phyloP scores from a whole-genome alignment of 768 basidiomycete genomes.

The Lentinula guzmanii region DNA sequence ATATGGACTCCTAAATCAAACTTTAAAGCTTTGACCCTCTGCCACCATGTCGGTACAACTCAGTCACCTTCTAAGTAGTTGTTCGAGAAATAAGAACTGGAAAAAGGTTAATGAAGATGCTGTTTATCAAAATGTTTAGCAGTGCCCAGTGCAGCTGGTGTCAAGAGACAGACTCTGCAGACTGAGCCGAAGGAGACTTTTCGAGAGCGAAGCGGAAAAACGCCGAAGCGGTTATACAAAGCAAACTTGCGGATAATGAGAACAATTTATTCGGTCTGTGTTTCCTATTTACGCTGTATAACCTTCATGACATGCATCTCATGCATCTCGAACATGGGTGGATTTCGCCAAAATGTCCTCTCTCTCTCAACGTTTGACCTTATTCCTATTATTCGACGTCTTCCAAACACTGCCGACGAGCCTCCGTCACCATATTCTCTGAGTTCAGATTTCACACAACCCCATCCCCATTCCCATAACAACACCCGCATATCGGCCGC shows the following conservation, averaged over 20 bases:
- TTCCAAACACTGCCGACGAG: conserved; percentile 58
- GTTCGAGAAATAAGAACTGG: conserved; percentile 58
- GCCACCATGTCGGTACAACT: neutral
- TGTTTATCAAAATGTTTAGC: conserved; percentile 48
- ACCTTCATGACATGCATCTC: neutral
- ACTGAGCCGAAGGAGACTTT: conserved; percentile 62
- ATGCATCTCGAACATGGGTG: conserved; percentile 36
- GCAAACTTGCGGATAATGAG: conserved; percentile 4
- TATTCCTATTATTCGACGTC: conserved; percentile 63
- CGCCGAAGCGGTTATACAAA: conserved; percentile 37
- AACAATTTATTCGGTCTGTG: conserved; percentile 22
- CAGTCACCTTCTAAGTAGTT: conserved; percentile 32
- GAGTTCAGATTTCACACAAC: conserved; percentile 38
- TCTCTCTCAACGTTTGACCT: conserved; percentile 62
- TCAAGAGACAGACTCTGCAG: conserved; percentile 50
- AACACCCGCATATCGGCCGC: conserved; percentile 67
- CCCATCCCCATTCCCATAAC: conserved; percentile 32
- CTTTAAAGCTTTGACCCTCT: no score
- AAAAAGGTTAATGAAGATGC: conserved; percentile 65
- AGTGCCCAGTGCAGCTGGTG: conserved; percentile 32
- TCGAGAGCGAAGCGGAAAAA: conserved; percentile 71
- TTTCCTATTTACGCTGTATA: neutral
- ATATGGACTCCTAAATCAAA: no score
- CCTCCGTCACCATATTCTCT: conserved; percentile 66
- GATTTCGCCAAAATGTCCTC: conserved; percentile 69